phyloP scores from a whole-genome alignment of 139 green algal genomes.

The Asterochloris sp. region DNA sequence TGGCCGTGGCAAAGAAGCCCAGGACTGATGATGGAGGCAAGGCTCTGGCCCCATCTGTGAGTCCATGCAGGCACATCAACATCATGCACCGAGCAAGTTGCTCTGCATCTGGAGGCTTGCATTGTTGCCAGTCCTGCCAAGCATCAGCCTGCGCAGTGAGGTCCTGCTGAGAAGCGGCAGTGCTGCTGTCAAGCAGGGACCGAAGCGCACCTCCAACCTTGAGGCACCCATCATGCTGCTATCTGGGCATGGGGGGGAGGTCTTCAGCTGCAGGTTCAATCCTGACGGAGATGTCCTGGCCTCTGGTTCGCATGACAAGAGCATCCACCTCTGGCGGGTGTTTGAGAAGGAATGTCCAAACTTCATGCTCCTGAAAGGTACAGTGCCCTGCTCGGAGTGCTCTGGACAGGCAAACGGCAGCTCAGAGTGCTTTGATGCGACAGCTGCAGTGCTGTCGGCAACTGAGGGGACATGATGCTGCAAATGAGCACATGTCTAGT shows the following conservation, averaged over 20 bases:
- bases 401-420: not conserved
- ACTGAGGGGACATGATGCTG: not conserved
- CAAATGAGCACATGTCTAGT: too few species aligned
- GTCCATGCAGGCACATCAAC: too few species aligned
- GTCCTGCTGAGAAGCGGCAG: not conserved
- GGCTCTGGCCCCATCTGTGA: too few species aligned
- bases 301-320: conserved; percentile 78
- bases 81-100: too few species aligned
- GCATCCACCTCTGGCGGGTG: conserved; percentile 82
- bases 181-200: conserved; percentile 18
- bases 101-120: too few species aligned
- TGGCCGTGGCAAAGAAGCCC: too few species aligned
- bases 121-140: not conserved
- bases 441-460: not conserved
- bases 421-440: not conserved
- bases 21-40: too few species aligned
- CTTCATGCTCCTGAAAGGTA: conserved; percentile 78
- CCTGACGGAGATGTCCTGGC: conserved; percentile 77
- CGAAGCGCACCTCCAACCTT: conserved; percentile 53
- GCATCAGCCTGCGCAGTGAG: not conserved
- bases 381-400: not conserved
- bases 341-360: conserved; percentile 87
- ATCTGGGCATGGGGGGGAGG: conserved; percentile 73
- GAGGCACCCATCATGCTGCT: conserved; percentile 85
- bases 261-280: conserved; percentile 82